Evolutionary conservation across 129 eudicot species (phyloP), one percentile per base, ranked within the genome.

Genomic region (Arctium lappa): DNA sequence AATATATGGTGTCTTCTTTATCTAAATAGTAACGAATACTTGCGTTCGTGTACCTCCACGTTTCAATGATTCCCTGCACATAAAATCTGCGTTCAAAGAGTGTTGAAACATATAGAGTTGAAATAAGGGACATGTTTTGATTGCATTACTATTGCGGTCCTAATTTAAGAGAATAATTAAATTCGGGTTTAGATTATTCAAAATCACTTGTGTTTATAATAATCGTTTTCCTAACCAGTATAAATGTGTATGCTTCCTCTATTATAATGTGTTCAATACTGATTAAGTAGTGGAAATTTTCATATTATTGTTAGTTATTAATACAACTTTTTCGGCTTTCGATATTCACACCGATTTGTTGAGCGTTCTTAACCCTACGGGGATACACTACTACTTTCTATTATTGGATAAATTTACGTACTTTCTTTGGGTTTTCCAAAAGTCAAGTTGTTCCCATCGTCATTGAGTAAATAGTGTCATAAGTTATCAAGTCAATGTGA

Each of bases 51-150:
- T 39, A 78, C 8, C 30, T 79, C 16, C 68, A 84, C 79, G n/a
- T 72, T 72, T 62, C 83, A 1, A 84, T 33, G 13, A 82, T 84
- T 62, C 87, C 87, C 87, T 84, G 69, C 8, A 42, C 16, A 36
- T 72, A 12, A 53, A 31, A 83, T 53, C 65, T 16, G 5, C 18
- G 8, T 15, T 53, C 65, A 15, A 15, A 53, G 65, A 15, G 65
- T 53, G 65, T 53, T 53, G 11, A 36, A 16, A 27, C 6, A 13
- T 2, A 79, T 27, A 50, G 62, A 42, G 65, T 53, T 53, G 11
- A 66, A 62, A 46, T 48, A 46, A 40, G 27, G 6, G 72, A 79
- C n/a, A 73, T 27, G 39, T 37, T 34, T 72, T 9, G 1, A 53
- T 68, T 68, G 72, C 11, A 68, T 1, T 10, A 15, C 63, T 53